Evolutionary conservation across 768 basidiomycete species (phyloP), one percentile per base, ranked within the genome.

Genomic region (Boletus barrowsii): DNA sequence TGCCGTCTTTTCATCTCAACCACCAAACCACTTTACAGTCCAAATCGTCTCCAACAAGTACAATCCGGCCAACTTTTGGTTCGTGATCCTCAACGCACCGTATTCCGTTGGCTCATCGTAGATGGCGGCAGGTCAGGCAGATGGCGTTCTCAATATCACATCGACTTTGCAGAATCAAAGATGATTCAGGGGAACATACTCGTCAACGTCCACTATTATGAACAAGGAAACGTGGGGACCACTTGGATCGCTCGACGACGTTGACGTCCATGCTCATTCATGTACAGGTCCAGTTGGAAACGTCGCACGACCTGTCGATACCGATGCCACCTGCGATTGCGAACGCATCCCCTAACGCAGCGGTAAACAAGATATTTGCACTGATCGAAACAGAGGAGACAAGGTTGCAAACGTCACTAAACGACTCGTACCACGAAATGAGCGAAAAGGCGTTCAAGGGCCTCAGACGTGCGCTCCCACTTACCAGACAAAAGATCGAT

Each of bases 1-100:
- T 0, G 82, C 89, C 37, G 83, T 91, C 10, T 91, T 92, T 62
- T 74, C 87, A 4, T 75, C 76, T 3, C 71, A 73, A 35, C 76
- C 73, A 26, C 71, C 72, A 22, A 75, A 67, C 18, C 74, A 73
- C 47, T 94, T 83, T 62, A 77, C 81, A 15, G 69, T 97, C 41
- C 90, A 94, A 66, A 75, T 97, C 51, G 94, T 96, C n/a, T 88
- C 92, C 18, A 96, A 97, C 70, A 93, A 94, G 67, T 98, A 98
- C 73, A 98, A 96, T 66, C 89, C 92, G 0, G 72, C 82, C 20
- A 98, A 98, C 70, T 98, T 81, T 73, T 98, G 96, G 96, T 94
- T 52, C 48, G 59, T 54, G n/a, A 4, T 42, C 24, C 5, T 33
- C 24, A 6, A 30, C 5, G 7, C 18, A 4, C 35, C 26, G 8